Percentiles rank a stretch among this genome's conserved stretches.
phyloP scores from a whole-genome alignment of 495 filamentous ascomycete genomes.

The Neurospora pannonica region DNA sequence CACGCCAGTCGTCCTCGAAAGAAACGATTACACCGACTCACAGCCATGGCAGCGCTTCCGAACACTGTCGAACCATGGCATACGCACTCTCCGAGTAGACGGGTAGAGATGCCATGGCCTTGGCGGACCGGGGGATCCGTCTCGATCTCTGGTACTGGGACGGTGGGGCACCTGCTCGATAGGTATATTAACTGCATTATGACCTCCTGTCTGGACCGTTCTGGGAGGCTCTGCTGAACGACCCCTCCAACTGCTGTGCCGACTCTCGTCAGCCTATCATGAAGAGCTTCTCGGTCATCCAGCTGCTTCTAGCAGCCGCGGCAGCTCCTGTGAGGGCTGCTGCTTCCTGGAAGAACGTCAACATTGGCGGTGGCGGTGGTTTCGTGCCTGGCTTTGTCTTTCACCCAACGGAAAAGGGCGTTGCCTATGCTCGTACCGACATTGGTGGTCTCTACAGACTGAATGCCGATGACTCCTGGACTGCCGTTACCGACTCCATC shows the following conservation, averaged over 20 bases:
- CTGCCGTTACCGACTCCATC: constrained; percentile 43
- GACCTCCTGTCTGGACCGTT: not conserved
- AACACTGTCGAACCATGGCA: not conserved
- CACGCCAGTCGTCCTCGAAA: not conserved
- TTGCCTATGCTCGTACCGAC: constrained; percentile 54
- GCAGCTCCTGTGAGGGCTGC: constrained; percentile 20
- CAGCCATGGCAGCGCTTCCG: not conserved
- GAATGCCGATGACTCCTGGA: constrained; percentile 47
- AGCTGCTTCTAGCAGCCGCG: constrained; percentile 25
- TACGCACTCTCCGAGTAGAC: constrained; percentile 4
- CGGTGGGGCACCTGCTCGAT: not conserved
- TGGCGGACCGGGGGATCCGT: not conserved
- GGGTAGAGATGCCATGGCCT: constrained; percentile 2
- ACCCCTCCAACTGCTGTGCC: not conserved
- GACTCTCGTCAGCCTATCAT: constrained; percentile 9
- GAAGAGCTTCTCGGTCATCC: constrained; percentile 22
- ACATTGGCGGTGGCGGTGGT: constrained; percentile 47
- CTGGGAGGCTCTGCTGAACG: constrained; percentile 6
- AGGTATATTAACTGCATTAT: constrained; percentile 13
- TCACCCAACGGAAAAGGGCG: constrained; percentile 44
- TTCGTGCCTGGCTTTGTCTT: constrained; percentile 52
- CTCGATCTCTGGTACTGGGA: not conserved
- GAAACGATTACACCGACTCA: not conserved
- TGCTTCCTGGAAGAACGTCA: constrained; percentile 40
- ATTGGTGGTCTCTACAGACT: constrained; percentile 54